Percentiles rank a stretch among this genome's conserved stretches.
phyloP scores from a whole-genome alignment of 306 rosid species.

The Carpinus fangiana region DNA sequence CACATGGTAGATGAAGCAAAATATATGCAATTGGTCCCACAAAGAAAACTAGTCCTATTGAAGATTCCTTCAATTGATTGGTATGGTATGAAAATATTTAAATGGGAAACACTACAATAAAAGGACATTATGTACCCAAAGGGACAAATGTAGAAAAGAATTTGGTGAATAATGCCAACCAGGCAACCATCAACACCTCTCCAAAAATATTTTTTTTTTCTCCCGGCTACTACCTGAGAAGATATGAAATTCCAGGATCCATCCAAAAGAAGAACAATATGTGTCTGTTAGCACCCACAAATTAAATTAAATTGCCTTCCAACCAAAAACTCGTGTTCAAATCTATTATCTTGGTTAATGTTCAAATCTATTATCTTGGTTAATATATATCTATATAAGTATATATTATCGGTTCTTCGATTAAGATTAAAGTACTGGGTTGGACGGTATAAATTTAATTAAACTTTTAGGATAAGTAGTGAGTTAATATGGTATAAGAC shows the following conservation, averaged over 20 bases:
- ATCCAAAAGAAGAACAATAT: background rate
- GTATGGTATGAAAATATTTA: conserved; percentile 30
- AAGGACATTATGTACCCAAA: conserved; percentile 12
- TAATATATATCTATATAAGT: no score
- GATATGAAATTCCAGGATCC: background rate
- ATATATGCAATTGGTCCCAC: conserved; percentile 40
- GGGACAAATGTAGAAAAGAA: conserved; percentile 27
- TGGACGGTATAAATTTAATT: no score
- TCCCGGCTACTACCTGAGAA: conserved; percentile 20
- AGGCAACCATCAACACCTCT: conserved; percentile 29
- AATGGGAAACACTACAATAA: conserved; percentile 18
- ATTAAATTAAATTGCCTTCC: no score
- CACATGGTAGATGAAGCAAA: conserved; percentile 48
- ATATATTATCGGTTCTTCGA: no score
- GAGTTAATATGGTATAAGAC: no score
- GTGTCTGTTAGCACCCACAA: no score
- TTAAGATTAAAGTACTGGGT: no score
- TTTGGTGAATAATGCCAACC: conserved; percentile 40
- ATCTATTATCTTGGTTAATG: no score
- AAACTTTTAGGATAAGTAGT: no score
- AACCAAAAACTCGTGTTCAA: no score
- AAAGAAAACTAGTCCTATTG: conserved; percentile 25
- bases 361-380: no score
- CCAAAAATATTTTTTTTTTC: background rate
- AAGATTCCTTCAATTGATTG: conserved; percentile 50